A percentile compares a stretch with the other conserved stretches of the same genome.
Conservation (phyloP, 169 alveolate genomes). For the Babesia bovis region DNA sequence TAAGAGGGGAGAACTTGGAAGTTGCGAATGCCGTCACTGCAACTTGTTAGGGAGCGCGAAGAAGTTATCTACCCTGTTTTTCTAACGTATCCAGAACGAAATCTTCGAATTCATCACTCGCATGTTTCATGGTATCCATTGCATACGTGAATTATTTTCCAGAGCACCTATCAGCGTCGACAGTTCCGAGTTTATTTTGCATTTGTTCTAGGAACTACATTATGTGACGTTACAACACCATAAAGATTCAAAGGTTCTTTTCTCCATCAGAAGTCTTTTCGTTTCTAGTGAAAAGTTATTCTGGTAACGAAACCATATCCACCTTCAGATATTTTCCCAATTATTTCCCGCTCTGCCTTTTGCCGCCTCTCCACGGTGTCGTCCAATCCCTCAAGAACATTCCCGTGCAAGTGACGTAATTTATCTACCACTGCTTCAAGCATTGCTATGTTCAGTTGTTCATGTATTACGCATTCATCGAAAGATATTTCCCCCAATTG, state of each 20-base stretch:
- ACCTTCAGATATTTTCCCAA: conserved; percentile 12
- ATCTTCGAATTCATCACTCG: conserved; percentile 57
- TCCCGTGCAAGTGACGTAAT: conserved; percentile 2
- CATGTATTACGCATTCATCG: conserved; percentile 20
- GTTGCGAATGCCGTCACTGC: conserved; percentile 42
- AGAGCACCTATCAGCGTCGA: conserved; percentile 11
- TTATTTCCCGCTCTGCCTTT: conserved; percentile 1
- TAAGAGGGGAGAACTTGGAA: neutral
- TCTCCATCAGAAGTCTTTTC: conserved; percentile 3
- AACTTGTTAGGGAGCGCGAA: neutral
- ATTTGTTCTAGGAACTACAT: neutral
- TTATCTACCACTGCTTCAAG: conserved; percentile 25
- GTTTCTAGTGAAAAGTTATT: conserved; percentile 10
- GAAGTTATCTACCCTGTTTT: conserved; percentile 19
- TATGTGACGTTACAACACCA: neutral
- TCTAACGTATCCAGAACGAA: conserved; percentile 43
- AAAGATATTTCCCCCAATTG: conserved; percentile 15
- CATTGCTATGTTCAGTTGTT: conserved; percentile 3
- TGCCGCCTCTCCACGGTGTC: neutral
- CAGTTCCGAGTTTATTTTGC: conserved; percentile 3
- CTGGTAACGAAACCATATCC: neutral
- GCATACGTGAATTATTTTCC: neutral
- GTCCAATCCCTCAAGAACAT: neutral
- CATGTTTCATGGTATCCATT: conserved; percentile 13
- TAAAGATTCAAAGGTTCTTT: conserved; percentile 1